Evolutionary conservation across 306 rosid genomes (phyloP).

Genomic region (Vigna hirtella): DNA sequence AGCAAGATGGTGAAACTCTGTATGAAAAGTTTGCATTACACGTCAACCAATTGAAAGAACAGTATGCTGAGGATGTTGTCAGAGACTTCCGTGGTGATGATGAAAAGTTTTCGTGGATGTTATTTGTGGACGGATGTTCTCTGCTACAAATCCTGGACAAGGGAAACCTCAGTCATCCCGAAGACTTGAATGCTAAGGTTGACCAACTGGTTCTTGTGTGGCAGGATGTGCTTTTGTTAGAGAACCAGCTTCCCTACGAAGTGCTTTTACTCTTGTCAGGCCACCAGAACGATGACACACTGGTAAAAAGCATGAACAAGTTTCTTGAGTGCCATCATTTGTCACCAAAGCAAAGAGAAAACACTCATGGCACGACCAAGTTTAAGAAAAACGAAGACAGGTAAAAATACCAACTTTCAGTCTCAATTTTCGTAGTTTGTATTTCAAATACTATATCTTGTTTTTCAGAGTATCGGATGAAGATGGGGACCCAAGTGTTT

Average conservation of each 20-base stretch:
- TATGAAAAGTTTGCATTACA: neutral
- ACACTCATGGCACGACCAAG: no score
- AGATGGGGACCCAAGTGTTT: neutral
- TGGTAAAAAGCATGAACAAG: neutral
- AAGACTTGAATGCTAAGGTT: constrained; percentile 4
- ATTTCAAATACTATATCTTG: no score
- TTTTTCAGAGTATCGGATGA: neutral
- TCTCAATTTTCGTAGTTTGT: neutral
- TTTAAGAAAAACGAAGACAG: neutral
- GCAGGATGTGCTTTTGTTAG: constrained; percentile 41
- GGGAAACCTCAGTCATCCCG: neutral
- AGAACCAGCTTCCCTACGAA: constrained; percentile 40
- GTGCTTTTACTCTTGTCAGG: neutral
- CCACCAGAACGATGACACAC: neutral
- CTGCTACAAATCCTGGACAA: constrained; percentile 15
- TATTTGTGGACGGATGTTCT: constrained; percentile 38
- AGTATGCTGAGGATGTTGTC: constrained; percentile 11
- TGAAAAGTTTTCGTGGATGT: neutral
- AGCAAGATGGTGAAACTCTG: neutral
- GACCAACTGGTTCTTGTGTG: constrained; percentile 29
- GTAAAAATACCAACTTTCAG: neutral
- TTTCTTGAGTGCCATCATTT: neutral
- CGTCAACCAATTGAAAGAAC: neutral
- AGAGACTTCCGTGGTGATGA: neutral
- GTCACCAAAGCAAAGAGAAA: neutral